Percentiles rank a stretch among this genome's conserved stretches.
Evolutionary conservation across 306 rosid genomes (phyloP).

Genomic region (Datisca glomerata): DNA sequence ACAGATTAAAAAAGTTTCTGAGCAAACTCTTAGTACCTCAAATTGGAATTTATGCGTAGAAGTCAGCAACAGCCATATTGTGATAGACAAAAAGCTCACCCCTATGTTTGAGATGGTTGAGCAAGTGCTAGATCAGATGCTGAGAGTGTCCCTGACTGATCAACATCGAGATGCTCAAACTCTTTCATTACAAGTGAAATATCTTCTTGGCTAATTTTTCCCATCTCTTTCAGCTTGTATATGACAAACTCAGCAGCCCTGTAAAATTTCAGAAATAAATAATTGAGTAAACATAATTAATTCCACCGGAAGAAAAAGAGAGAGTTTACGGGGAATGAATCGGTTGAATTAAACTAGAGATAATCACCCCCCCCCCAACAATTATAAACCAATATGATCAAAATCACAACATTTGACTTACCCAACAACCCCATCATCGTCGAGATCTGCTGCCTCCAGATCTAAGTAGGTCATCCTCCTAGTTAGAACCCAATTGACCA

Average conservation of each 20-base stretch:
- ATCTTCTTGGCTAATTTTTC: conserved; percentile 74
- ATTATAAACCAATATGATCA: neutral
- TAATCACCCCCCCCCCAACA: too few species aligned
- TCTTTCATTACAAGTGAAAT: conserved; percentile 52
- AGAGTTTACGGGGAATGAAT: neutral
- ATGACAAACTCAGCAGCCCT: conserved; percentile 75
- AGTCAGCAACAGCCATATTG: too few species aligned
- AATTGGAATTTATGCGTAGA: too few species aligned
- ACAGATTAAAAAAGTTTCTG: neutral
- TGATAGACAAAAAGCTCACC: neutral
- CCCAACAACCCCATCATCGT: conserved; percentile 56
- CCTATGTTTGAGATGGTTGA: conserved; percentile 28
- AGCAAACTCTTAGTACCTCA: neutral
- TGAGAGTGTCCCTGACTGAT: conserved; percentile 72
- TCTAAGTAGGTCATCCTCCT: conserved; percentile 38
- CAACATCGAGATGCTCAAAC: conserved; percentile 81
- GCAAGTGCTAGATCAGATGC: conserved; percentile 50
- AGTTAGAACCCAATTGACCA: conserved; percentile 54
- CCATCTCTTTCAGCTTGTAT: conserved; percentile 84
- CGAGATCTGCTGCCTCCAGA: conserved; percentile 84
- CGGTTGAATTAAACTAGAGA: too few species aligned
- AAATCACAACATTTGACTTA: conserved; percentile 22
- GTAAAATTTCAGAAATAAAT: neutral
- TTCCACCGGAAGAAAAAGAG: neutral
- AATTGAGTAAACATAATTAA: neutral